Evolutionary conservation across 2,329 filamentous ascomycete genomes (phyloP).

Genomic region (Pezicula radicicola): DNA sequence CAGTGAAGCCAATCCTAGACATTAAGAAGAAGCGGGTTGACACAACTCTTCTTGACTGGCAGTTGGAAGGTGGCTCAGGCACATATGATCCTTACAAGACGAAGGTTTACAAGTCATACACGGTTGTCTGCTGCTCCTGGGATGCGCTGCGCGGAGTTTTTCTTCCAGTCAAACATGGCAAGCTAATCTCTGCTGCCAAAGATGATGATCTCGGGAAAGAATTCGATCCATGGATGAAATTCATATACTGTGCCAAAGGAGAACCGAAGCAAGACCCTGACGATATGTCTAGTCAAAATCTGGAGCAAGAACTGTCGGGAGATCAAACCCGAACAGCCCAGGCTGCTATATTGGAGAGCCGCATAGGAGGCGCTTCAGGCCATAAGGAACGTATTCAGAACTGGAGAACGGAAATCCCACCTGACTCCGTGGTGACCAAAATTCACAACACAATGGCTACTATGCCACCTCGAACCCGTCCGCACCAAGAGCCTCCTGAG

Average conservation of each 20-base stretch:
- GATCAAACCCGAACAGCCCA: neutral
- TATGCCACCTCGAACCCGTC: too few relatives aligned
- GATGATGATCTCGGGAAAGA: neutral
- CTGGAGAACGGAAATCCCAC: too few relatives aligned
- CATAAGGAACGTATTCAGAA: too few relatives aligned
- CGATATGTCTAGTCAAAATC: neutral
- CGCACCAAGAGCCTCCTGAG: too few relatives aligned
- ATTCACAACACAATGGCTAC: too few relatives aligned
- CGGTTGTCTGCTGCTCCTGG: conserved; percentile 16
- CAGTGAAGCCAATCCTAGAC: conserved; percentile 13
- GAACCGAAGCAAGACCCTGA: neutral
- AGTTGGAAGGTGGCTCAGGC: conserved; percentile 1
- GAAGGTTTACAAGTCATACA: conserved; percentile 10
- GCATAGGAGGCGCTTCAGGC: too few relatives aligned
- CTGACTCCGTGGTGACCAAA: too few relatives aligned
- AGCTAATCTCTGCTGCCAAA: conserved; percentile 3
- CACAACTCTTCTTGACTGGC: conserved; percentile 22
- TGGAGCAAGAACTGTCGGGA: neutral
- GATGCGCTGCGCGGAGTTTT: conserved; percentile 1
- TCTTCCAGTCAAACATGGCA: conserved; percentile 3
- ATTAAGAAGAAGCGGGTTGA: conserved; percentile 19
- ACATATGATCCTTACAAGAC: conserved; percentile 1
- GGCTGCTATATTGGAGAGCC: too few relatives aligned
- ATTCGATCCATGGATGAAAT: conserved; percentile 6
- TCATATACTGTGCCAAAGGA: conserved; percentile 13